These are phyloP conservation scores for Setaria italica DNA, from an alignment of 202 grass and related monocot genomes.

Conservation along the genomic window DNA sequence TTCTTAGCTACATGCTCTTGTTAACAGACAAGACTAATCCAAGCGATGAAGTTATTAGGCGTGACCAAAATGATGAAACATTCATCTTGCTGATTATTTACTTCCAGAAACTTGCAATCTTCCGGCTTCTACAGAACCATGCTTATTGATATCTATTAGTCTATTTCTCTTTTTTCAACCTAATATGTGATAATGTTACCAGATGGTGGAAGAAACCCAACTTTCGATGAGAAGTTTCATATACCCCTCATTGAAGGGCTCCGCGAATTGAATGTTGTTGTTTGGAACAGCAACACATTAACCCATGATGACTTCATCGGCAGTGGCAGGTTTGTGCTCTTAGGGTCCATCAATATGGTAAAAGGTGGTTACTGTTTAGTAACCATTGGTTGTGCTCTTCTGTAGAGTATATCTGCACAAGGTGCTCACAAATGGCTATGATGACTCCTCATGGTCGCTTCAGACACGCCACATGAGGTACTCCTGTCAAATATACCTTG, in stretches of 20 bases:
- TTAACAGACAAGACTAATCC: not conserved
- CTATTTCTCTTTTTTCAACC: not conserved
- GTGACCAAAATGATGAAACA: not conserved
- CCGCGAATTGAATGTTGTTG: constrained; percentile 63
- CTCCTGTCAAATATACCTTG: constrained; percentile 30
- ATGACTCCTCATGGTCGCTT: constrained; percentile 77
- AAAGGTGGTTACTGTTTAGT: constrained; percentile 18
- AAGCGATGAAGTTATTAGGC: not conserved
- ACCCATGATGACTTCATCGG: constrained; percentile 80
- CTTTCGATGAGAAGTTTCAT: constrained; percentile 81
- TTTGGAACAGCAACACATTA: constrained; percentile 91
- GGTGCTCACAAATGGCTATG: constrained; percentile 76
- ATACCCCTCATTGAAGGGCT: constrained; percentile 87
- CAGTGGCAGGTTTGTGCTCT: constrained; percentile 63
- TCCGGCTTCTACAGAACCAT: not conserved
- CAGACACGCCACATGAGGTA: constrained; percentile 72
- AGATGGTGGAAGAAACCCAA: constrained; percentile 85
- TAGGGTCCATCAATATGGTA: not conserved
- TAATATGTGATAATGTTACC: constrained; percentile 32
- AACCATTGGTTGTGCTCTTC: not conserved
- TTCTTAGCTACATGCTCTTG: not conserved
- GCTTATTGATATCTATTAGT: not conserved
- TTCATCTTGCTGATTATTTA: not conserved
- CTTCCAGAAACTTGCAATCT: not conserved
- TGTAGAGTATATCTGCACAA: constrained; percentile 79